phyloP scores from a whole-genome alignment of 495 filamentous ascomycete genomes.

The Aspergillus nanangensis region DNA sequence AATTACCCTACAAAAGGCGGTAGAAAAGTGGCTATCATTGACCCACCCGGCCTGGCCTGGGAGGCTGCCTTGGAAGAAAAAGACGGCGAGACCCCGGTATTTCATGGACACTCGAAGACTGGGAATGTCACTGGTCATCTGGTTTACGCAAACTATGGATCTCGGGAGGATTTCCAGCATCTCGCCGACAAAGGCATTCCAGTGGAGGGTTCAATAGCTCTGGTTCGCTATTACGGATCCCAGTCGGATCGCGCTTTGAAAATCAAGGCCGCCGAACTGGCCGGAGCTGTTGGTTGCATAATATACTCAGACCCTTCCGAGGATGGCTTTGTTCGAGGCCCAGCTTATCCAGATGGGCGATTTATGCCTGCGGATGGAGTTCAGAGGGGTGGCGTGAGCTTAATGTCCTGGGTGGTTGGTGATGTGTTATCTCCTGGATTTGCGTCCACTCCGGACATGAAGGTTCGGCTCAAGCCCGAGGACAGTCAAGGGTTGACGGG shows the following conservation, averaged over 20 bases:
- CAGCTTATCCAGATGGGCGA: slow-evolving; percentile 66
- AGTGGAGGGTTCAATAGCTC: slow-evolving; percentile 72
- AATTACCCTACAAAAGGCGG: slow-evolving; percentile 82
- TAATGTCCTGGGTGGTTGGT: slow-evolving; percentile 77
- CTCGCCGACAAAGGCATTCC: slow-evolving; percentile 68
- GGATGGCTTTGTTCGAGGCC: slow-evolving; percentile 67
- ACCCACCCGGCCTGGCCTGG: slow-evolving; percentile 67
- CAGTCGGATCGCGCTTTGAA: slow-evolving; percentile 71
- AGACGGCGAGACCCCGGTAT: slow-evolving; percentile 62
- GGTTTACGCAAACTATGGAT: slow-evolving; percentile 91
- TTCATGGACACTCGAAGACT: slow-evolving; percentile 84
- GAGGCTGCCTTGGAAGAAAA: slow-evolving; percentile 81
- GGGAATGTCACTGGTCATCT: slow-evolving; percentile 90
- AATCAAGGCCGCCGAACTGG: slow-evolving; percentile 82
- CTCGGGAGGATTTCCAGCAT: slow-evolving; percentile 71
- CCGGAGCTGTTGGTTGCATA: slow-evolving; percentile 79
- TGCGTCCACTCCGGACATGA: slow-evolving; percentile 66
- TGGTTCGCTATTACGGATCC: slow-evolving; percentile 76
- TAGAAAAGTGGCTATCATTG: slow-evolving; percentile 75
- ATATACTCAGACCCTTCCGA: slow-evolving; percentile 88
- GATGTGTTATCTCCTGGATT: slow-evolving; percentile 88
- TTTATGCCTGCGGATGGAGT: slow-evolving; percentile 77
- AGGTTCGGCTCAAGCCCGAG: slow-evolving; percentile 57
- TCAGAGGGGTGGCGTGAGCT: slow-evolving; percentile 75
- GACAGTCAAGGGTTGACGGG: slow-evolving; percentile 68